Evolutionary conservation across 441 rosid genomes (phyloP).

Genomic region (Manihot esculenta): DNA sequence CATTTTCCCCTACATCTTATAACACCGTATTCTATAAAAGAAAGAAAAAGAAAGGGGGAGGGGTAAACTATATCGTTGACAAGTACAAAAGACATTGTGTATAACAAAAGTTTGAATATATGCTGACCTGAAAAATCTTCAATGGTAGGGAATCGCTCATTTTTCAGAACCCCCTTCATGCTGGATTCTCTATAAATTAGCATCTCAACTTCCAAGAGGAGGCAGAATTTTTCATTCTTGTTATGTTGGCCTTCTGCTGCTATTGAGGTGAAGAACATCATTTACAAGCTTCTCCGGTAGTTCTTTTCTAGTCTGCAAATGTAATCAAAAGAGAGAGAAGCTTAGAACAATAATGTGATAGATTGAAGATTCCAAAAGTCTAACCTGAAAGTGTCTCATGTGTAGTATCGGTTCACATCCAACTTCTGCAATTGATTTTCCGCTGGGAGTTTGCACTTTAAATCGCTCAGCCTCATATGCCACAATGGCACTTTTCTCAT

Average conservation of each 20-base stretch:
- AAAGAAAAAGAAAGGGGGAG: too few relatives aligned
- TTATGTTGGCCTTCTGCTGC: constrained; percentile 18
- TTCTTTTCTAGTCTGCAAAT: constrained; percentile 57
- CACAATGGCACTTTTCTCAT: constrained; percentile 38
- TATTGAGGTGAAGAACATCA: constrained; percentile 39
- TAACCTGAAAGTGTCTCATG: constrained; percentile 97
- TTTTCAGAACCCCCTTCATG: too few relatives aligned
- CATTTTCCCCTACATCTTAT: too few relatives aligned
- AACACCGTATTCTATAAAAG: too few relatives aligned
- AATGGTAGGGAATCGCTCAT: background rate
- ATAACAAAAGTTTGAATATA: too few relatives aligned
- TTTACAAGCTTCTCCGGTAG: constrained; percentile 53
- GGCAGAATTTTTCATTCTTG: constrained; percentile 11
- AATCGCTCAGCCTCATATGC: constrained; percentile 68
- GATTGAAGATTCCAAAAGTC: constrained; percentile 1
- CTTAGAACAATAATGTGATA: background rate
- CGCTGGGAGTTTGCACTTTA: constrained; percentile 58
- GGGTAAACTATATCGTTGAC: too few relatives aligned
- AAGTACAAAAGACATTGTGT: too few relatives aligned
- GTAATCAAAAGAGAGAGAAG: background rate
- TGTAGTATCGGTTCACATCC: constrained; percentile 96
- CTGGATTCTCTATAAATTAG: constrained; percentile 3
- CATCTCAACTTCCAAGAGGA: background rate
- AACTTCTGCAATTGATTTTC: constrained; percentile 85
- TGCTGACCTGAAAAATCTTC: too few relatives aligned